A percentile compares a stretch with the other conserved stretches of the same genome.
These are phyloP conservation scores for Dendrobium huoshanense DNA, from an alignment of 106 monocot genomes.

Conservation along the genomic window DNA sequence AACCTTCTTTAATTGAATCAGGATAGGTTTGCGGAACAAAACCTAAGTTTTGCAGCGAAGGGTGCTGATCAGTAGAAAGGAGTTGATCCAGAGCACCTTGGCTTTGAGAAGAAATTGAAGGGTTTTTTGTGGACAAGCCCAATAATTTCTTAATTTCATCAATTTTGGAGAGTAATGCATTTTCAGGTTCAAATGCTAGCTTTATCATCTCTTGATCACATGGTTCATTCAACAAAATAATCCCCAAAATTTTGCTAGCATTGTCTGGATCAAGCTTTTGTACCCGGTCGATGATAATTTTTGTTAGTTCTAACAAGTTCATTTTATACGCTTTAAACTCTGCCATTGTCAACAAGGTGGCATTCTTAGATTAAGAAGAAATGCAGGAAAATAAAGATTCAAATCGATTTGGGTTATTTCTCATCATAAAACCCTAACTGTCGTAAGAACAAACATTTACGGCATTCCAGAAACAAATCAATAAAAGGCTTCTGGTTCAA, in stretches of 20 bases:
- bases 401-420: background rate
- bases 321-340: slow-evolving; percentile 29
- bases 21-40: slow-evolving; percentile 6
- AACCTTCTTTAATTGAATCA: slow-evolving; percentile 9
- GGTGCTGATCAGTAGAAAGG: slow-evolving; percentile 7
- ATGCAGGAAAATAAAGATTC: background rate
- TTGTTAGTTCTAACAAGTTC: slow-evolving; percentile 47
- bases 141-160: slow-evolving; percentile 38
- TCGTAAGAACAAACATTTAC: too few relatives aligned
- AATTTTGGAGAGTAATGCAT: slow-evolving; percentile 30
- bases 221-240: slow-evolving; percentile 39
- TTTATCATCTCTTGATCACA: slow-evolving; percentile 40
- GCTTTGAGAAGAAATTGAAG: background rate
- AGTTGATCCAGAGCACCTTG: slow-evolving; percentile 11
- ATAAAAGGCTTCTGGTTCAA: too few relatives aligned
- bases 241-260: slow-evolving; percentile 49
- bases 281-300: slow-evolving; percentile 36
- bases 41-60: slow-evolving; percentile 9
- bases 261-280: slow-evolving; percentile 48
- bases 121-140: background rate
- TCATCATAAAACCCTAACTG: too few relatives aligned
- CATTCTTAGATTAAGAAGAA: background rate
- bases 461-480: too few relatives aligned
- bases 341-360: slow-evolving; percentile 1
- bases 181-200: slow-evolving; percentile 50